phyloP scores from a whole-genome alignment of 305 asterid genomes.

The Fraxinus velutina region DNA sequence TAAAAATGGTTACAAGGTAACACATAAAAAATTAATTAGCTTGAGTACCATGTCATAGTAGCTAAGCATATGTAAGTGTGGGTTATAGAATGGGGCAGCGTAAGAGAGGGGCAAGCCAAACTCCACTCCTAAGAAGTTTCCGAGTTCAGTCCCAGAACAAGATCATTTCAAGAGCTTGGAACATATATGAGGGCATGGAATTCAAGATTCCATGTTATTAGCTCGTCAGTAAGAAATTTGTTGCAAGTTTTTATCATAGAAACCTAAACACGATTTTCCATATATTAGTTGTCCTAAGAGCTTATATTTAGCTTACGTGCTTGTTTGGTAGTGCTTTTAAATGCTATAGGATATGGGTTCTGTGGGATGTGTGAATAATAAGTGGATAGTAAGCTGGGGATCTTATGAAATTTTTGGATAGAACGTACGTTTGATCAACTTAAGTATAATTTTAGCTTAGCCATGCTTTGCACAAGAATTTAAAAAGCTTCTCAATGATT shows the following conservation, averaged over 20 bases:
- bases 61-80: neutral
- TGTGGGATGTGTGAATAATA: neutral
- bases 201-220: neutral
- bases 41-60: no score
- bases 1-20: no score
- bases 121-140: neutral
- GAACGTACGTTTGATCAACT: no score
- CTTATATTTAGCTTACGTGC: neutral
- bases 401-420: neutral
- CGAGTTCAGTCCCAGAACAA: neutral
- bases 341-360: neutral
- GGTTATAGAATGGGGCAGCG: no score
- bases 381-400: neutral
- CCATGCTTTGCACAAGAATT: neutral
- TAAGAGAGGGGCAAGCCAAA: neutral
- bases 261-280: neutral
- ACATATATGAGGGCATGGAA: neutral
- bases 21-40: no score
- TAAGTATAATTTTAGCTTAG: no score
- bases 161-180: neutral
- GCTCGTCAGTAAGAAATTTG: neutral
- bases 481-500: neutral
- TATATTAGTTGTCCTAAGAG: neutral
- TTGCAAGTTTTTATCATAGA: neutral
- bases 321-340: neutral